Evolutionary conservation across 1,284 basidiomycete genomes (phyloP), one percentile per base, ranked within the genome.

Genomic region (Wolfiporia cocos): DNA sequence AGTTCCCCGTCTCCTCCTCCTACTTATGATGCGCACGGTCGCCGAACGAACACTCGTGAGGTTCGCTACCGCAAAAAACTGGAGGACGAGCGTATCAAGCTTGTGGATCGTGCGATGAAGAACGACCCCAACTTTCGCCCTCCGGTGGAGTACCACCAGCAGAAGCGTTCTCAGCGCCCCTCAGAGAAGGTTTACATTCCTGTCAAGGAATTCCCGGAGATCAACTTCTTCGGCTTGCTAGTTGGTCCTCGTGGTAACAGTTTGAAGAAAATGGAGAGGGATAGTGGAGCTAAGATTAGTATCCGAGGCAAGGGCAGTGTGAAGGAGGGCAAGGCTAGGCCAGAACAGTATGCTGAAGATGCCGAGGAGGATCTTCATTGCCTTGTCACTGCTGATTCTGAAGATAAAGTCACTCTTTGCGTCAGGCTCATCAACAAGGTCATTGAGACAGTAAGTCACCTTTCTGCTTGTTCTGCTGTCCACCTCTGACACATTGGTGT

Each of bases 361-460:
- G 92, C 94, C 58, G 94, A 99, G 65, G 96, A 99, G 68, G 96
- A 99, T 67, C 80, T 99, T 57, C 96, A 99, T 66, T 99, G 96
- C 70, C 81, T 99, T 49, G 88, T 99, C 52, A 86, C 91, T 59
- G 95, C 81, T 58, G 96, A 99, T 49, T 74, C 86, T 43, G 89
- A 96, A 46, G 89, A 91, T 34, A 94, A 96, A 63, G 94, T 99
- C 49, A 74, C 81, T 54, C 67, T 75, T 20, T 99, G 96, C 64
- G 93, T 99, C 36, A 86, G 74, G 59, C 75, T 99, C 70, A 99
- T 99, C 63, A 99, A 99, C 68, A 87, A 68, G 62, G 96, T 99
- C 53, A 99, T 99, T 49, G 96, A 98, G 67, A 99, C 95, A 20
- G 94, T 94, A 56, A 61, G 85, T 73, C 7, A 5, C 18, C 24